These are phyloP conservation scores for Ogataea wickerhamii DNA, from an alignment of 805 yeast genomes.

Conservation along the genomic window DNA sequence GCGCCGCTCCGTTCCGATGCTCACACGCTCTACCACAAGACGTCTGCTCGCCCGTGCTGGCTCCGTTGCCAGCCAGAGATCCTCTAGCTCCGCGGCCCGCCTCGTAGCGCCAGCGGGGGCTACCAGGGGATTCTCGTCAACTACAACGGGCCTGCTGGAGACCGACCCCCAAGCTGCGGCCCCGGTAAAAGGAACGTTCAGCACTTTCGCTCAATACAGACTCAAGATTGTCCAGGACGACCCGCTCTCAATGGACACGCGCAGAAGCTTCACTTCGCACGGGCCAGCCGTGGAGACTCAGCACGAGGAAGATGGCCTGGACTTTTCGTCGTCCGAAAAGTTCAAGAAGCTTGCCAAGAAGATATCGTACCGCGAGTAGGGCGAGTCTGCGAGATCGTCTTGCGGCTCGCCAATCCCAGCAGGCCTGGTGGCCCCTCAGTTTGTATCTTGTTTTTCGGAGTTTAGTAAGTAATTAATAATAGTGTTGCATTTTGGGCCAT, in stretches of 20 bases:
- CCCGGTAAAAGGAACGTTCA: constrained; percentile 16
- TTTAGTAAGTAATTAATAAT: too few relatives aligned
- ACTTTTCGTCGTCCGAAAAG: constrained; percentile 12
- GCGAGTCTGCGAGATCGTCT: constrained; percentile 4
- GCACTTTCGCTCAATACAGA: constrained; percentile 29
- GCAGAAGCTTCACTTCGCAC: constrained; percentile 20
- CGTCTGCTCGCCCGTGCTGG: too few relatives aligned
- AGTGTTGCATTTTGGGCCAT: too few relatives aligned
- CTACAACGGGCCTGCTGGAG: constrained; percentile 17
- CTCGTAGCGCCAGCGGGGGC: too few relatives aligned
- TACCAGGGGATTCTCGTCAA: constrained; percentile 18
- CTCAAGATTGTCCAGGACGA: constrained; percentile 26
- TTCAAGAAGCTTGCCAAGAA: constrained; percentile 24
- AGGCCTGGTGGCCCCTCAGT: background rate
- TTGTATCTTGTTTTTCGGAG: too few relatives aligned
- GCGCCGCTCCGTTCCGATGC: too few relatives aligned
- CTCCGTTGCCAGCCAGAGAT: too few relatives aligned
- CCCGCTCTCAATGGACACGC: constrained; percentile 25
- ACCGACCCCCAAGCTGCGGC: constrained; percentile 18
- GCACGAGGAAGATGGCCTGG: constrained; percentile 1
- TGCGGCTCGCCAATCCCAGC: background rate
- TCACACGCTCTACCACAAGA: too few relatives aligned
- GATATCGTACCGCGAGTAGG: constrained; percentile 22
- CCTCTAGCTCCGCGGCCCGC: too few relatives aligned
- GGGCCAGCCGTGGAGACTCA: constrained; percentile 2